Percentiles rank a stretch among this genome's conserved stretches.
phyloP scores from a whole-genome alignment of 345 rosid genomes.

The Stellera chamaejasme region DNA sequence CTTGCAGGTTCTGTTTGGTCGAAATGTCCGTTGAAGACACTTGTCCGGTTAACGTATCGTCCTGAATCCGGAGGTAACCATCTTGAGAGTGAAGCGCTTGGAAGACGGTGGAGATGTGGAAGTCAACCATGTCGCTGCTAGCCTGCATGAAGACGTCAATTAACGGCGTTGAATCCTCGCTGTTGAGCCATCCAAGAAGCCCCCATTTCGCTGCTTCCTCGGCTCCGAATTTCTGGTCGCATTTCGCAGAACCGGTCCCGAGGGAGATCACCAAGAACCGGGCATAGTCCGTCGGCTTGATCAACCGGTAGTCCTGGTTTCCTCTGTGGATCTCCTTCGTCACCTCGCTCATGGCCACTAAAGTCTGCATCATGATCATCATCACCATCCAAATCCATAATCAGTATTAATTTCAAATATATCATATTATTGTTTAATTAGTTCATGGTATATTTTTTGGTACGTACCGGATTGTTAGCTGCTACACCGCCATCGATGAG shows the following conservation, averaged over 20 bases:
- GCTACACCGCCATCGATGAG: constrained; percentile 50
- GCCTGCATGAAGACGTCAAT: constrained; percentile 30
- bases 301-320: constrained; percentile 14
- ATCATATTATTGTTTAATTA: too few relatives aligned
- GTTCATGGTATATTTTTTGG: not conserved
- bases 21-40: constrained; percentile 30
- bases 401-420: too few relatives aligned
- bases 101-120: constrained; percentile 29
- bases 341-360: constrained; percentile 37
- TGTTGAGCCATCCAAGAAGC: constrained; percentile 29
- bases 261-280: constrained; percentile 29
- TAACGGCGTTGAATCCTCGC: constrained; percentile 21
- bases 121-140: constrained; percentile 31
- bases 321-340: constrained; percentile 19
- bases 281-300: constrained; percentile 23
- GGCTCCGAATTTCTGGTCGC: constrained; percentile 22
- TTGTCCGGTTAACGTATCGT: constrained; percentile 26
- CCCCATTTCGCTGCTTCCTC: constrained; percentile 33
- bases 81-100: constrained; percentile 28
- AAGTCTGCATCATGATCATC: constrained; percentile 14
- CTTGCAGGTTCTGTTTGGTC: constrained; percentile 26
- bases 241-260: constrained; percentile 29
- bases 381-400: not conserved
- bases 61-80: constrained; percentile 45
- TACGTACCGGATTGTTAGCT: constrained; percentile 33